Evolutionary conservation across 345 rosid species (phyloP), one percentile per base, ranked within the genome.

Genomic region (Dipteronia sinensis): DNA sequence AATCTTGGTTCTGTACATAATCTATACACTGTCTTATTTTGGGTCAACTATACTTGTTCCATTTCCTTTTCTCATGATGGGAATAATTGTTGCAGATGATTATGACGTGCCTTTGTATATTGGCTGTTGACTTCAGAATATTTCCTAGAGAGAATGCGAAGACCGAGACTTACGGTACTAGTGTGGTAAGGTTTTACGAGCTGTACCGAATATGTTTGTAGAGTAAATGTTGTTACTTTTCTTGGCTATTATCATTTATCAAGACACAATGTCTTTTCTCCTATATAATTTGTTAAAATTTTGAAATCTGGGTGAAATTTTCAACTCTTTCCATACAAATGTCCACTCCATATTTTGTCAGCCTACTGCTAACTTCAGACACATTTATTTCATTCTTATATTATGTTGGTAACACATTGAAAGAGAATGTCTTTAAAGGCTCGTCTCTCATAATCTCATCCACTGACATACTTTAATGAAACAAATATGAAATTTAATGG

Each of bases 81-180:
- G 11, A 25, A 69, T 71, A 74, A 42, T 68, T 67, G n/a, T 74
- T 86, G 78, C 92, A 94, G 98, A 91, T 94, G 95, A 49, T 92
- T 23, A 74, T 89, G 22, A 90, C 99, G 58, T 92, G 94, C 84
- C 82, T 96, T 83, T 89, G 93, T 73, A 96, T 96, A 78, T 89
- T 96, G 85, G 98, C 94, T 74, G 99, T 94, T 73, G 99, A 96
- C 71, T 94, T 96, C 79, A 89, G 78, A 81, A 87, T 94, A 83
- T 96, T 86, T 85, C 98, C 99, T 1, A 86, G 98, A 83, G 88
- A 86, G 87, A 86, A 90, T 20, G 98, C 97, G 46, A 94, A 96
- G 88, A 91, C 95, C 13, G 97, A 92, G 87, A 91, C 90, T 46
- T 94, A 89, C 38, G 98, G 95, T 44, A 87, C 92, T 78, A 73